Conservation (phyloP, 148 eudicot genomes). For the Drosera capensis region DNA sequence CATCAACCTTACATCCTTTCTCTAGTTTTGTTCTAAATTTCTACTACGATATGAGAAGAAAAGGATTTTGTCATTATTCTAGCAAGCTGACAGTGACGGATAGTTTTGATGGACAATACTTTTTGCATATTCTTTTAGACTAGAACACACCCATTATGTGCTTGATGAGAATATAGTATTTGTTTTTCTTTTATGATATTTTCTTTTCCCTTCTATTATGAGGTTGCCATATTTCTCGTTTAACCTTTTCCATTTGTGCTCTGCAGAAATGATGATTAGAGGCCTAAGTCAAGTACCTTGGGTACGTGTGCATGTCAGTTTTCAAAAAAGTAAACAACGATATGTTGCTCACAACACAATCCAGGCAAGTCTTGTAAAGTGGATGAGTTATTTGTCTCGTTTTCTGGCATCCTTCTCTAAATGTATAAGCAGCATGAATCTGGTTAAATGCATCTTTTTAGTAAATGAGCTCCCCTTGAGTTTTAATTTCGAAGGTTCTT, state of each 20-base stretch:
- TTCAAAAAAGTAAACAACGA: slow-evolving; percentile 67
- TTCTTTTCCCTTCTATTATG: not conserved
- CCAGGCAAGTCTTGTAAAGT: slow-evolving; percentile 37
- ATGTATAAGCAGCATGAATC: no score
- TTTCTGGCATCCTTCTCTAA: not conserved
- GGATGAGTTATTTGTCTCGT: not conserved
- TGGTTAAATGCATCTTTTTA: not conserved
- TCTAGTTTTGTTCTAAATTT: no score
- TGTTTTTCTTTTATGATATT: not conserved
- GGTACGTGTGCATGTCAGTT: slow-evolving; percentile 90
- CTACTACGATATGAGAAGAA: no score
- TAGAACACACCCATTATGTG: no score
- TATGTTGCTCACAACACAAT: slow-evolving; percentile 78
- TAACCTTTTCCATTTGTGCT: not conserved
- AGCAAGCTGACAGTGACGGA: no score
- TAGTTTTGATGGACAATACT: no score
- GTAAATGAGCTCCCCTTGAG: not conserved
- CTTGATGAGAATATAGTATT: no score
- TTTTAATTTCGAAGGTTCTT: not conserved
- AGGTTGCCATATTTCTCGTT: slow-evolving; percentile 1
- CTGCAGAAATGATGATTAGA: slow-evolving; percentile 77
- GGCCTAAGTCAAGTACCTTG: slow-evolving; percentile 81
- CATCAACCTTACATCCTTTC: no score
- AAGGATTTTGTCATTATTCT: no score
- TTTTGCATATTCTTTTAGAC: no score